These are phyloP conservation scores for Teunomyces atbi DNA, from an alignment of 805 yeast species.

Conservation along the genomic window DNA sequence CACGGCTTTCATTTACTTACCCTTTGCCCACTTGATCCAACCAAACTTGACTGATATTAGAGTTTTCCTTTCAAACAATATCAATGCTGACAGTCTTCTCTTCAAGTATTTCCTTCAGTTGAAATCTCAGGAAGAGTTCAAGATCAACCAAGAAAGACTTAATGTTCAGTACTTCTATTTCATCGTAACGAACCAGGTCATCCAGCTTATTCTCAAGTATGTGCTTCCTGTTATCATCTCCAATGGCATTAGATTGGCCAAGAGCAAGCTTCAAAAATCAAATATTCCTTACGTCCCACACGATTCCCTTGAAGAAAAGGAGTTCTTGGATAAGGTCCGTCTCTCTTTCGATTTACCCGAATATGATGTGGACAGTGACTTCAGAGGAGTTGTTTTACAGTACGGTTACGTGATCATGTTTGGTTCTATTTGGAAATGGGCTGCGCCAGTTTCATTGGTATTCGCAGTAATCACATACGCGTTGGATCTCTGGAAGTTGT, in stretches of 20 bases:
- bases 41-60: constrained; percentile 50
- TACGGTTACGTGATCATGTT: constrained; percentile 81
- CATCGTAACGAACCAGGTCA: constrained; percentile 79
- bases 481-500: constrained; percentile 60
- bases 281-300: constrained; percentile 1
- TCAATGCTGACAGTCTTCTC: constrained; percentile 29
- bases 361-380: constrained; percentile 65
- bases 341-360: constrained; percentile 46
- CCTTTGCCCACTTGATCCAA: constrained; percentile 75
- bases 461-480: constrained; percentile 64
- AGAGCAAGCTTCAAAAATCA: constrained; percentile 16
- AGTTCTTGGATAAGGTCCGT: constrained; percentile 56
- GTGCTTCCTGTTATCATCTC: constrained; percentile 51
- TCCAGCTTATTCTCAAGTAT: constrained; percentile 62
- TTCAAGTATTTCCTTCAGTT: constrained; percentile 36
- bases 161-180: constrained; percentile 73
- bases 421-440: constrained; percentile 89
- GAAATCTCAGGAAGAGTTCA: constrained; percentile 44
- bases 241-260: constrained; percentile 12
- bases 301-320: constrained; percentile 32
- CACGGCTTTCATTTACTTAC: constrained; percentile 83
- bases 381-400: constrained; percentile 65
- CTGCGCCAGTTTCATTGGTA: constrained; percentile 64
- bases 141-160: constrained; percentile 64
- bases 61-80: constrained; percentile 20